Evolutionary conservation across 495 filamentous ascomycete species (phyloP), one percentile per base, ranked within the genome.

Genomic region (Annulohypoxylon maeteangense): DNA sequence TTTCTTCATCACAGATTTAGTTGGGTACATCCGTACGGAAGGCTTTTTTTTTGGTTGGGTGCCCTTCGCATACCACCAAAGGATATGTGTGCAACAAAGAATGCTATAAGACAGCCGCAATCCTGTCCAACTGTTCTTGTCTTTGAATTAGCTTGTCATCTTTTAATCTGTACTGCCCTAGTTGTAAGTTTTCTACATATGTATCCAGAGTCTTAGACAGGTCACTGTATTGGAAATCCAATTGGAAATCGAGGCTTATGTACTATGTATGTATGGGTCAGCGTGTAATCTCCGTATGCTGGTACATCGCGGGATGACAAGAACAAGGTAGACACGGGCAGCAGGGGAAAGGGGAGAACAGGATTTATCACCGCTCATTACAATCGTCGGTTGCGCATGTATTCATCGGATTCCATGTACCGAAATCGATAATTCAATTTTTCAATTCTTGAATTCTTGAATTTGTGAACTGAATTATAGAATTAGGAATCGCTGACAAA

Each of bases 201-300:
- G 36, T 40, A 25, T 54, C 6, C 31, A 65, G 42, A 61, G 70
- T 73, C 70, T 73, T 65, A 73, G 70, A 73, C 70, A 73, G 45
- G 11, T 57, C 51, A 54, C 36, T 55, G 45, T 59, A 58, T 20
- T 34, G 29, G 29, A 58, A 67, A 55, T 63, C 55, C 44, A 51
- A 60, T 67, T 72, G 27, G 53, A 10, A 51, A 51, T 51, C 23
- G 47, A 65, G 65, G 70, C 48, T 18, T 42, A 42, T 42, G 38
- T 42, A 42, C 40, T 44, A 18, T 18, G 40, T 44, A 18, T 18
- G 40, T 40, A 73, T 65, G 61, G 65, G 70, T 73, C 70, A 68
- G 61, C 65, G 45, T 48, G 70, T 73, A 73, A 73, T 73, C 61
- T 73, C 70, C 70, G 70, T 58, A 68, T 65, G 65, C 70, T 68